Evolutionary conservation across 225 moss, liverwort and hornwort species (phyloP), one percentile per base, ranked within the genome.

Genomic region (Pleurozium schreberi): DNA sequence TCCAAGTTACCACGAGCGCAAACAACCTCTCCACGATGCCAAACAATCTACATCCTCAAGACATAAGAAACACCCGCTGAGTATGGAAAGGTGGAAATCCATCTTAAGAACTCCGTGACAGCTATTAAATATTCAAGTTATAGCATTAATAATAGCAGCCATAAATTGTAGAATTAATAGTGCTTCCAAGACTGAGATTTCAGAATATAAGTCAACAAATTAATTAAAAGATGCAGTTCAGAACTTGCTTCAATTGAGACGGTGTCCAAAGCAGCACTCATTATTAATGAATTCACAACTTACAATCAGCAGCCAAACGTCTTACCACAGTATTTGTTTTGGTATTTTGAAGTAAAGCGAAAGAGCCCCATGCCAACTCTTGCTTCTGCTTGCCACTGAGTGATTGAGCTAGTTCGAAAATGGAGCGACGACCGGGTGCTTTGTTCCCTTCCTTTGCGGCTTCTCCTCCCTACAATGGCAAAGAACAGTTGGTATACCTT

Each of bases 331-430:
- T 89, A 77, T 75, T 94, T 42, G 94, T 89, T 82, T 88, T 94
- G 57, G 94, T 92, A 70, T 95, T 95, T 70, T 92, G 92, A 80
- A 95, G 92, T 55, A 95, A 83, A 88, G 93, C 93, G 87, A 93
- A 95, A 57, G 95, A 90, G 63, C 93, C 91, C 95, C 95, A 95
- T 31, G 95, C 95, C 90, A 95, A 80, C 80, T 95, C 95, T 86
- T 93, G 92, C 91, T 93, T 95, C 89, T 95, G 94, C 63, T 88
- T 91, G 38, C 61, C 84, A 50, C 88, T 81, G 40, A 95, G 94
- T 30, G 80, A 86, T 23, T 84, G 73, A 83, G 91, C 91, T 70
- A 95, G 82, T 78, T 91, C 92, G 47, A 95, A 94, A 45, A 93
- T 80, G 76, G 94, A 92, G 58, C 89, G 90, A 61, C 85, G 91